phyloP scores from a whole-genome alignment of 805 yeast genomes.

The Yarrowia sp. region DNA sequence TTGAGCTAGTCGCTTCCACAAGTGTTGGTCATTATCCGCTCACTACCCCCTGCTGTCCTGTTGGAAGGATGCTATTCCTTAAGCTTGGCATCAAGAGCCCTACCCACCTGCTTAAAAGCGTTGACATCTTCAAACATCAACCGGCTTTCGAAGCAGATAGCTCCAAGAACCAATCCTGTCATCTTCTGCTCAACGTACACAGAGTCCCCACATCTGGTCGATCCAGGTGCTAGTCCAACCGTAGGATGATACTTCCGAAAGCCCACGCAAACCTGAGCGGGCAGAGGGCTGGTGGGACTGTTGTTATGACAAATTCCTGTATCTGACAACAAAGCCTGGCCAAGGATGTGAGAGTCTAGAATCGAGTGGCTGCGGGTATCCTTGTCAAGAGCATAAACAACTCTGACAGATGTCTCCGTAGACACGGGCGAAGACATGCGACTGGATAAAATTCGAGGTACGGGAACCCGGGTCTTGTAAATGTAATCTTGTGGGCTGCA shows the following conservation, averaged over 20 bases:
- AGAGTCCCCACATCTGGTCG: background rate
- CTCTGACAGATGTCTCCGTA: conserved; percentile 1
- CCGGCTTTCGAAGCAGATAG: background rate
- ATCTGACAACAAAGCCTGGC: background rate
- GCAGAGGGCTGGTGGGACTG: background rate
- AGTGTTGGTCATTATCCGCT: no score
- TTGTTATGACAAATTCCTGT: conserved; percentile 1
- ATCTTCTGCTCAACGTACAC: background rate
- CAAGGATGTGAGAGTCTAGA: background rate
- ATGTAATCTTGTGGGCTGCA: background rate
- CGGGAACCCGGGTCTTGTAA: conserved; percentile 4
- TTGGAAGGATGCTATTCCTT: no score
- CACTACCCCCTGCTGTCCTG: background rate
- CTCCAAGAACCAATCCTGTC: background rate
- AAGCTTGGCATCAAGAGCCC: conserved; percentile 1
- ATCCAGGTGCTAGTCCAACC: background rate
- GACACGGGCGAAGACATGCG: background rate
- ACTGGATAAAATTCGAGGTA: background rate
- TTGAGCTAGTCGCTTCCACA: no score
- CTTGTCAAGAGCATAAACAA: background rate
- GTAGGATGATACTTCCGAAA: conserved; percentile 13
- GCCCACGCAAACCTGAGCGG: conserved; percentile 3
- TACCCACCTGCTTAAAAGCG: background rate
- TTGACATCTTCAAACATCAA: conserved; percentile 15
- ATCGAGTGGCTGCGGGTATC: background rate